Evolutionary conservation across 2,329 filamentous ascomycete genomes (phyloP), one percentile per base, ranked within the genome.

Genomic region (Colletotrichum sp.): DNA sequence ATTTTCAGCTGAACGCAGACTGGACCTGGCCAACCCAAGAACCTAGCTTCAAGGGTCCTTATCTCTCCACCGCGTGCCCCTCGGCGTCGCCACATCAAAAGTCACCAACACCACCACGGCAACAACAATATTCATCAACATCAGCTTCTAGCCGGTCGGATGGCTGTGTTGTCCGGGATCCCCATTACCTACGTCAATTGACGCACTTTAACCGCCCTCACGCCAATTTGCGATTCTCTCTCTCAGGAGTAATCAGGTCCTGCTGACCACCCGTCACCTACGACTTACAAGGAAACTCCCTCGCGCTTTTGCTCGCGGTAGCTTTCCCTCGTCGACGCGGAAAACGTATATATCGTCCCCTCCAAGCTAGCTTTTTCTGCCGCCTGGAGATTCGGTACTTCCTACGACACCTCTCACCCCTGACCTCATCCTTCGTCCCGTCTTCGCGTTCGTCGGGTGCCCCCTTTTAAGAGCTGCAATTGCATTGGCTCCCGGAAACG

Each of bases 101-200:
- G 34, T 24, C 69, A 21, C 12, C 16, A 28, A 2, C 24, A 26
- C 39, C 24, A 52, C 24, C 18, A 36, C 44, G n/a, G 30, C 49
- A 68, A 52, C 34, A 15, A 26, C 44, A 59, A 30, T 24, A 68
- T 28, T 0, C 65, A n/a, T 18, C 49, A 72, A 57, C 69, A 73
- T 44, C 69, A 60, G 65, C 21, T 64, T 71, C 34, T 44, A 73
- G 73, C 70, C 65, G 68, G 71, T 72, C 75, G 75, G 72, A 78
- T 78, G 77, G 77, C 75, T 77, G 77, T 77, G 77, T 74, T 78
- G 75, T 66, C 66, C 66, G 60, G 75, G 67, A 66, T 72, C 62
- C 69, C 75, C 76, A 72, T 69, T 39, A 32, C 70, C 76, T 71
- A 76, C 75, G 75, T 75, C 75, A 75, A 75, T 75, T 75, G 72